A percentile compares a stretch with the other conserved stretches of the same genome.
Evolutionary conservation across 179 eudicot genomes (phyloP).

Genomic region (Beta lomatogona): DNA sequence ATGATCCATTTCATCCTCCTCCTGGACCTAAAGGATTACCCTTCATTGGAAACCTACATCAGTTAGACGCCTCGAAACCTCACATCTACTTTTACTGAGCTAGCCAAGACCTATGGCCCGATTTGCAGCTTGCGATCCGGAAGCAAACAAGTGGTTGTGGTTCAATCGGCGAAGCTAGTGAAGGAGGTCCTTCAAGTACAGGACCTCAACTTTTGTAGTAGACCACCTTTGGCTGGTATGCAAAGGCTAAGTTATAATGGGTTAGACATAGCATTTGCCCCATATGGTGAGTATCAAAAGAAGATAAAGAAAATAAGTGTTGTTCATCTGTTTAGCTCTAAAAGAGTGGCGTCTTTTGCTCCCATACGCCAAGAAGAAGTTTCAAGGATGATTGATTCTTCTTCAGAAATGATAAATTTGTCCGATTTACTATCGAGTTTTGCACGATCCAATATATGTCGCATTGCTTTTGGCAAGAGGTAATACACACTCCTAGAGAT

Average conservation of each 20-base stretch:
- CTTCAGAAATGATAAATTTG: constrained; percentile 23
- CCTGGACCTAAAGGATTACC: constrained; percentile 38
- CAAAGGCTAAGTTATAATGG: constrained; percentile 31
- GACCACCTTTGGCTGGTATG: constrained; percentile 21
- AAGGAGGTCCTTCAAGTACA: constrained; percentile 34
- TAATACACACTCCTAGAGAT: not conserved
- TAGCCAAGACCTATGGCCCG: constrained; percentile 34
- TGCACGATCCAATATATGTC: constrained; percentile 12
- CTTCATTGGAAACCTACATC: constrained; percentile 36
- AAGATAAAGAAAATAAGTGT: constrained; percentile 29
- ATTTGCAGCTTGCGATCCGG: constrained; percentile 28
- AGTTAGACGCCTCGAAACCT: constrained; percentile 13
- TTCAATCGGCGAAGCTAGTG: constrained; percentile 32
- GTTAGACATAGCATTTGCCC: constrained; percentile 25
- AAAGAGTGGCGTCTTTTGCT: constrained; percentile 28
- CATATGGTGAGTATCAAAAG: constrained; percentile 19
- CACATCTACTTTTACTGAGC: constrained; percentile 21
- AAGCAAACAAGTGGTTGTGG: constrained; percentile 14
- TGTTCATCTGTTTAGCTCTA: constrained; percentile 30
- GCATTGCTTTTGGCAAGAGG: constrained; percentile 35
- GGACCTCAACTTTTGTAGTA: constrained; percentile 31
- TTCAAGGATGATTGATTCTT: constrained; percentile 15
- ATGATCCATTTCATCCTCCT: constrained; percentile 13
- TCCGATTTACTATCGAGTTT: constrained; percentile 19
- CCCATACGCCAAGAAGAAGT: constrained; percentile 30